Conservation (phyloP, 1,284 basidiomycete genomes). For the Cryptococcus sp. region DNA sequence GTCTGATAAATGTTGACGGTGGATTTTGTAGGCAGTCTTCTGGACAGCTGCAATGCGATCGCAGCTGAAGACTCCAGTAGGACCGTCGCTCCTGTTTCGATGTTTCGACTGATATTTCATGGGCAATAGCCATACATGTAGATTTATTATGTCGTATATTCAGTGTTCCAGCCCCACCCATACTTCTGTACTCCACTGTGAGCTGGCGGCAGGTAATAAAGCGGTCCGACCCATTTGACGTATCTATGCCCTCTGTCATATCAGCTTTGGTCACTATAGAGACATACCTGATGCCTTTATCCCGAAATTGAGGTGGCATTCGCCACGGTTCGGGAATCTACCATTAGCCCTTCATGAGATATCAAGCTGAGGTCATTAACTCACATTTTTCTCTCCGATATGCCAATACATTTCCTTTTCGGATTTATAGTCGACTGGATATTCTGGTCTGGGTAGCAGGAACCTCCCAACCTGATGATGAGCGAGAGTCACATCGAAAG, state of each 20-base stretch:
- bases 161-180: slow-evolving; percentile 19
- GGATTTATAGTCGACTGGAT: slow-evolving; percentile 58
- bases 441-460: slow-evolving; percentile 61
- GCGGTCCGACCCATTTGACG: slow-evolving; percentile 42
- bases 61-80: too few species aligned
- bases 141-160: neutral
- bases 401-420: slow-evolving; percentile 63
- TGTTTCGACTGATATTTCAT: too few species aligned
- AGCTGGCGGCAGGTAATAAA: slow-evolving; percentile 45
- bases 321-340: slow-evolving; percentile 53
- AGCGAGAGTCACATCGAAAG: slow-evolving; percentile 43
- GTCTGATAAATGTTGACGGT: too few species aligned
- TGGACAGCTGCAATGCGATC: too few species aligned
- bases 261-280: neutral
- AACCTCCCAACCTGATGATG: slow-evolving; percentile 75
- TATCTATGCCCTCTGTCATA: slow-evolving; percentile 30
- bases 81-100: too few species aligned
- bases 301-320: slow-evolving; percentile 42
- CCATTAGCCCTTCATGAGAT: neutral
- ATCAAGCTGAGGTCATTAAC: slow-evolving; percentile 5
- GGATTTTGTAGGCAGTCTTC: too few species aligned
- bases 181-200: slow-evolving; percentile 30
- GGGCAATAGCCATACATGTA: neutral
- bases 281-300: slow-evolving; percentile 22
- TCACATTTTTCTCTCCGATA: slow-evolving; percentile 58